phyloP scores from a whole-genome alignment of 2,329 filamentous ascomycete genomes.

The Penicillium fuscoglaucum region DNA sequence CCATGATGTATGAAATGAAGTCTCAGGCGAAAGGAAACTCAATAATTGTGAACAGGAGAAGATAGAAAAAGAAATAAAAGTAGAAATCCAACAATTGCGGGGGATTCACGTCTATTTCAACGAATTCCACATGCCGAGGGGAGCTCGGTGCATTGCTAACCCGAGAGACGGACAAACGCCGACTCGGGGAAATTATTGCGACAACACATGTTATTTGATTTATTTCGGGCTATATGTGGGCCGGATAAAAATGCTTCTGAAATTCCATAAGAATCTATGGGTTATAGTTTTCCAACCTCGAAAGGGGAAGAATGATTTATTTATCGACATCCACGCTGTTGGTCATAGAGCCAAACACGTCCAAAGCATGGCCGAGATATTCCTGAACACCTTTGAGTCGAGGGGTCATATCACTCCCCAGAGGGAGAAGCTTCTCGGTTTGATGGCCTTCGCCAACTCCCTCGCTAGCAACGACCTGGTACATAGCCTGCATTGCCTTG shows the following conservation, averaged over 20 bases:
- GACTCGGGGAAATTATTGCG: background rate
- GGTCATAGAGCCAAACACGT: background rate
- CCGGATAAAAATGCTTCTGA: background rate
- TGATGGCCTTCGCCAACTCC: background rate
- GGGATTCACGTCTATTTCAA: constrained; percentile 12
- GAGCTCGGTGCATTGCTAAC: constrained; percentile 34
- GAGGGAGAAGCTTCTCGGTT: background rate
- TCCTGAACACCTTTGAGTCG: background rate
- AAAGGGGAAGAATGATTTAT: background rate
- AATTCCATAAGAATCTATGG: background rate
- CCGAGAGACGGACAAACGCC: constrained; percentile 24
- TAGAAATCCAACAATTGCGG: constrained; percentile 9
- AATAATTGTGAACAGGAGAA: background rate
- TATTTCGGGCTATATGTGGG: too few species aligned
- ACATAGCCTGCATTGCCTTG: background rate
- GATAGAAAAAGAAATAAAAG: constrained; percentile 8
- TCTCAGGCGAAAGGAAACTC: background rate
- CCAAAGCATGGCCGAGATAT: background rate
- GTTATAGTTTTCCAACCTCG: background rate
- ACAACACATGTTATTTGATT: background rate
- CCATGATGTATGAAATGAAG: constrained; percentile 28
- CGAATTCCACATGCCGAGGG: constrained; percentile 8
- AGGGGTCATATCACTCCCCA: background rate
- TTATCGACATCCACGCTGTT: background rate
- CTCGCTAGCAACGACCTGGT: background rate